These are phyloP conservation scores for Thelephora aurantiotincta DNA, from an alignment of 768 basidiomycete genomes.

Conservation along the genomic window DNA sequence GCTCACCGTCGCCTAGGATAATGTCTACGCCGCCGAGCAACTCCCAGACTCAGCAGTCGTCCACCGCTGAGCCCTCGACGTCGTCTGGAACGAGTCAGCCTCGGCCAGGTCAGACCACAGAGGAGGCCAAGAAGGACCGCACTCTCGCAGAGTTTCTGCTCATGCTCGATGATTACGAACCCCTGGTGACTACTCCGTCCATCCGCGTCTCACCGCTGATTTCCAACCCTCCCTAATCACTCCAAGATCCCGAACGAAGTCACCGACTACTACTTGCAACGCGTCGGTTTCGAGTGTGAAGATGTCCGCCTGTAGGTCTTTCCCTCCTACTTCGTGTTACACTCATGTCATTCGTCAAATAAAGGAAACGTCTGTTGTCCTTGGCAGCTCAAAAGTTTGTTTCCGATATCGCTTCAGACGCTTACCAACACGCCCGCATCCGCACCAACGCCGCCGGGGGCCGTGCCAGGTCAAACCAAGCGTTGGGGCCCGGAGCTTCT, in stretches of 20 bases:
- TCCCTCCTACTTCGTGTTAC: conserved; percentile 3
- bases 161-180: conserved; percentile 95
- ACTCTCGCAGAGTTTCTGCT: conserved; percentile 88
- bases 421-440: conserved; percentile 95
- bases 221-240: background rate
- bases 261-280: conserved; percentile 92
- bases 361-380: conserved; percentile 85
- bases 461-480: conserved; percentile 48
- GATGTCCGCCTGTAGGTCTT: conserved; percentile 74
- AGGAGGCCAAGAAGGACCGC: conserved; percentile 77
- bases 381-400: conserved; percentile 97
- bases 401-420: conserved; percentile 91
- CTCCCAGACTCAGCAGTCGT: conserved; percentile 8
- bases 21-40: too few relatives aligned
- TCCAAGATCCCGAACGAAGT: conserved; percentile 91
- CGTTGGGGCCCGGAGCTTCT: conserved; percentile 41
- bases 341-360: conserved; percentile 1
- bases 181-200: conserved; percentile 45
- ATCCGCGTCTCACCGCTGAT: background rate
- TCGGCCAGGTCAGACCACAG: conserved; percentile 56
- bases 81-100: conserved; percentile 12
- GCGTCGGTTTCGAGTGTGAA: conserved; percentile 90
- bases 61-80: background rate
- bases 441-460: conserved; percentile 77
- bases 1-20: too few relatives aligned